These are phyloP conservation scores for Domatiomyces globalis DNA, from an alignment of 2,329 filamentous ascomycete genomes.

Conservation along the genomic window DNA sequence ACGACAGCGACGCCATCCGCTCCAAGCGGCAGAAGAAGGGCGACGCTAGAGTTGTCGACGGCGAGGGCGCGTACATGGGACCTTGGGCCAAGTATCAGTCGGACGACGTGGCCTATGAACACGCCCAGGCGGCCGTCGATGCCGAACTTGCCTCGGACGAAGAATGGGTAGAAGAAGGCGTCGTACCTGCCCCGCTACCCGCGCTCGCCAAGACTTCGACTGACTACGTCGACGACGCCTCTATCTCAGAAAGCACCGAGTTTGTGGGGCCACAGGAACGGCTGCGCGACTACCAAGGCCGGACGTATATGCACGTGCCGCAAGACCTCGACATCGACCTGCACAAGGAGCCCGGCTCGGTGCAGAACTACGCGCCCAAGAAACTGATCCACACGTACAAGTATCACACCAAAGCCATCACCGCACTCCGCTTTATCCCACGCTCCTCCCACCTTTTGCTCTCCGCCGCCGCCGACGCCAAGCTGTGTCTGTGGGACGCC, in stretches of 20 bases:
- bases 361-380: constrained; percentile 87
- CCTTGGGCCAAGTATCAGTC: constrained; percentile 81
- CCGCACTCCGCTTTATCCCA: constrained; percentile 80
- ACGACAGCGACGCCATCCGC: constrained; percentile 51
- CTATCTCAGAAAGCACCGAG: constrained; percentile 63
- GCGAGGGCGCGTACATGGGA: constrained; percentile 75
- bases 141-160: constrained; percentile 62
- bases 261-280: constrained; percentile 67
- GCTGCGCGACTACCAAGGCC: constrained; percentile 73
- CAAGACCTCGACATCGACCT: constrained; percentile 80
- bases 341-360: constrained; percentile 61
- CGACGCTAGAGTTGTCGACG: constrained; percentile 68
- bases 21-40: constrained; percentile 76
- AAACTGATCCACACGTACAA: constrained; percentile 87
- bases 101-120: constrained; percentile 56
- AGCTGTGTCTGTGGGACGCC: constrained; percentile 86
- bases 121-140: constrained; percentile 52
- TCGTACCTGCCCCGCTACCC: constrained; percentile 37
- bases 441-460: constrained; percentile 73
- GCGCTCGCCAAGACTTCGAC: constrained; percentile 38
- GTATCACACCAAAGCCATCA: constrained; percentile 70
- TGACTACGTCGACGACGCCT: constrained; percentile 39
- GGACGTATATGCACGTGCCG: constrained; percentile 95
- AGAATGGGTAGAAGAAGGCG: constrained; percentile 65
- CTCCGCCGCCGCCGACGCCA: constrained; percentile 77